These are phyloP conservation scores for Psidium friedrichsthalianum DNA, from an alignment of 345 rosid genomes.

Conservation along the genomic window DNA sequence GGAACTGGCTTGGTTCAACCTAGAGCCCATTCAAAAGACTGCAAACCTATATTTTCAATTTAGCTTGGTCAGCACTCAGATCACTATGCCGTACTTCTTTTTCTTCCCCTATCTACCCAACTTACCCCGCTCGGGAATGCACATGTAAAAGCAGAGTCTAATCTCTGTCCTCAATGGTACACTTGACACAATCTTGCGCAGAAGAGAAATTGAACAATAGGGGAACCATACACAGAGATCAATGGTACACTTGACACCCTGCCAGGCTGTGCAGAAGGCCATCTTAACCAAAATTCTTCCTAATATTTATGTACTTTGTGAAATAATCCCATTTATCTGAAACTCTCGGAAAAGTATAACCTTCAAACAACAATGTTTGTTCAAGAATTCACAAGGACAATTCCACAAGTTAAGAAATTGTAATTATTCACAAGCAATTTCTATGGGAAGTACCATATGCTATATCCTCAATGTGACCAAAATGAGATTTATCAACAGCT, in stretches of 20 bases:
- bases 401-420: background rate
- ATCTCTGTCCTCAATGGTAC: background rate
- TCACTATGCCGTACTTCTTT: background rate
- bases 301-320: background rate
- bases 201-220: background rate
- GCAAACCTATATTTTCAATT: background rate
- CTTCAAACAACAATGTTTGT: background rate
- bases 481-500: background rate
- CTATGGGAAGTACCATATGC: background rate
- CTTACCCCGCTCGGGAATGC: background rate
- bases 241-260: background rate
- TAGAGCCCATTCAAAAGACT: background rate
- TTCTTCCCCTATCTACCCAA: background rate
- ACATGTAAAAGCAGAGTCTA: background rate
- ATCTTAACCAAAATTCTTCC: background rate
- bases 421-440: background rate
- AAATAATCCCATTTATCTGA: background rate
- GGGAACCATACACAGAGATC: background rate
- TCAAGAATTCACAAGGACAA: background rate
- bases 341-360: background rate
- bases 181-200: background rate
- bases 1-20: background rate
- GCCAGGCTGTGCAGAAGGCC: background rate
- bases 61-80: background rate
- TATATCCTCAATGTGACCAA: background rate